Percentiles rank a stretch among this genome's conserved stretches.
Evolutionary conservation across 768 basidiomycete species (phyloP).

Genomic region (Calocybe gangraenosa): DNA sequence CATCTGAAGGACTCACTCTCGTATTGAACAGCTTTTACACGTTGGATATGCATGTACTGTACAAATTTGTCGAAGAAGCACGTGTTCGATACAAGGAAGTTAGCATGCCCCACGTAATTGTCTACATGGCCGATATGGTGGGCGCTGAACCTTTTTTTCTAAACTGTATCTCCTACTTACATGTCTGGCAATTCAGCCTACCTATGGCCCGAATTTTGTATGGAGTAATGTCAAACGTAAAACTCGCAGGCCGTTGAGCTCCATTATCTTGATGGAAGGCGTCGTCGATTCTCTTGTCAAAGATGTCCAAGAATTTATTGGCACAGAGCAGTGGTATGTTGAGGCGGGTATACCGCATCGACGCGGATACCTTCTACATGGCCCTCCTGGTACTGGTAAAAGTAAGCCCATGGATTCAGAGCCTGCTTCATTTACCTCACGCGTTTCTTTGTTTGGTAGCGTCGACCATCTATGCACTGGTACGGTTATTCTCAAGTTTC

Average conservation of each 20-base stretch:
- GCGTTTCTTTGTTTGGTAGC: constrained; percentile 25
- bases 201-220: constrained; percentile 30
- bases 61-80: constrained; percentile 32
- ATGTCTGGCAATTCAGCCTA: constrained; percentile 26
- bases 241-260: constrained; percentile 44
- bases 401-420: constrained; percentile 39
- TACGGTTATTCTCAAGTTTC: constrained; percentile 14
- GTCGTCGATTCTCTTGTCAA: constrained; percentile 41
- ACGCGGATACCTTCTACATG: constrained; percentile 53
- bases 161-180: neutral
- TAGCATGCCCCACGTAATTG: constrained; percentile 30
- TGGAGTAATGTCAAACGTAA: constrained; percentile 48
- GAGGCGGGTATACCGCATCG: constrained; percentile 55
- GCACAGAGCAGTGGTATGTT: constrained; percentile 53
- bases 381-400: constrained; percentile 62
- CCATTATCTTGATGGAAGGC: constrained; percentile 47
- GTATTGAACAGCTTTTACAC: constrained; percentile 32
- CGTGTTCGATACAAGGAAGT: constrained; percentile 28
- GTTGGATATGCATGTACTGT: constrained; percentile 29
- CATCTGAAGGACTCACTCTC: neutral
- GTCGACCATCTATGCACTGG: constrained; percentile 52
- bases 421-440: constrained; percentile 14
- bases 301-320: constrained; percentile 51
- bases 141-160: constrained; percentile 5
- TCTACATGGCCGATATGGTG: constrained; percentile 30